phyloP scores from a whole-genome alignment of 176 grass and related monocot species.

The Aegilops longissima region DNA sequence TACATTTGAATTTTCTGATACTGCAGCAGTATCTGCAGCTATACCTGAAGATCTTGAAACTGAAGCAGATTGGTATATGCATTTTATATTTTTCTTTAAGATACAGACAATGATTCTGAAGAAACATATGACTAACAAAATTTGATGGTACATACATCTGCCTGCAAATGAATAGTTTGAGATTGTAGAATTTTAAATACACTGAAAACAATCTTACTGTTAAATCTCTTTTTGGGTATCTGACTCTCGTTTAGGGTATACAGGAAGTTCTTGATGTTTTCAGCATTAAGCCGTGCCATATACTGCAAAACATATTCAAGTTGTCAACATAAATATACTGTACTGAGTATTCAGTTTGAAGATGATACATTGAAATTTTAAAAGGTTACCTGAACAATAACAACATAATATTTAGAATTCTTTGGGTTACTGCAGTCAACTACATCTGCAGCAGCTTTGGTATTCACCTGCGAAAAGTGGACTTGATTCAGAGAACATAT shows the following conservation, averaged over 20 bases:
- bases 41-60: background rate
- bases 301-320: slow-evolving; percentile 67
- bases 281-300: slow-evolving; percentile 81
- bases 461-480: slow-evolving; percentile 65
- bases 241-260: slow-evolving; percentile 73
- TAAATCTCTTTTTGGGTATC: slow-evolving; percentile 92
- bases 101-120: background rate
- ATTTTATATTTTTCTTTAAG: background rate
- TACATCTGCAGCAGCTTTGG: slow-evolving; percentile 60
- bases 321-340: slow-evolving; percentile 12
- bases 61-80: background rate
- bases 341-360: background rate
- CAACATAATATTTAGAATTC: slow-evolving; percentile 96
- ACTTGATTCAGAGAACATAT: background rate
- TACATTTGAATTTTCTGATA: slow-evolving; percentile 6
- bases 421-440: slow-evolving; percentile 85
- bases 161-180: background rate
- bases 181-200: background rate
- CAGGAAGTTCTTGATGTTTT: slow-evolving; percentile 88
- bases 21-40: background rate
- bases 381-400: slow-evolving; percentile 83
- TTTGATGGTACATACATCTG: background rate
- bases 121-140: background rate
- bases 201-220: slow-evolving; percentile 66
- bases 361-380: slow-evolving; percentile 14